Conservation (phyloP, 495 filamentous ascomycete species). For the Daldinia loculata region DNA sequence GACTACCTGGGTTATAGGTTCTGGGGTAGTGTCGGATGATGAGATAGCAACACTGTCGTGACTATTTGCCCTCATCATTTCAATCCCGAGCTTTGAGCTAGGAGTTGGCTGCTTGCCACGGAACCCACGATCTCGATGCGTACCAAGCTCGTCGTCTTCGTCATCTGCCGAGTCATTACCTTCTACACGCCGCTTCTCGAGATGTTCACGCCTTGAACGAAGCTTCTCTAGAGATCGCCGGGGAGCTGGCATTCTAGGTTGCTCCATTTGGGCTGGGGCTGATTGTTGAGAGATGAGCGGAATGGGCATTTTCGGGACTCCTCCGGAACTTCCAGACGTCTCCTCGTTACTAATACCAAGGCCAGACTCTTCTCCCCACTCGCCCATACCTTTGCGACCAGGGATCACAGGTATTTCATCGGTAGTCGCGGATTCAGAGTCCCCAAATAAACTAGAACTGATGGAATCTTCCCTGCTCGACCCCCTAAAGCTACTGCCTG, state of each 20-base stretch:
- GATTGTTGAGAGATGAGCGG: conserved; percentile 70
- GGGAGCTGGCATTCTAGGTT: conserved; percentile 58
- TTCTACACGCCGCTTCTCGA: conserved; percentile 78
- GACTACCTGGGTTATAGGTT: conserved; percentile 52
- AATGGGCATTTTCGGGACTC: conserved; percentile 53
- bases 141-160: conserved; percentile 88
- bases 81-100: conserved; percentile 84
- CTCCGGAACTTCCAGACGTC: conserved; percentile 41
- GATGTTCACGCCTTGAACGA: conserved; percentile 75
- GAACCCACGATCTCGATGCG: conserved; percentile 60
- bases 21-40: conserved; percentile 52
- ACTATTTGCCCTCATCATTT: conserved; percentile 97
- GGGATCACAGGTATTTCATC: conserved; percentile 82
- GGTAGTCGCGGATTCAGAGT: conserved; percentile 79
- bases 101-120: conserved; percentile 54
- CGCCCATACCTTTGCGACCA: conserved; percentile 71
- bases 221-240: conserved; percentile 82
- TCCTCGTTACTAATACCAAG: conserved; percentile 74
- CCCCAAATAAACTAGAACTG: conserved; percentile 84
- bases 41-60: conserved; percentile 77
- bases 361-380: conserved; percentile 74
- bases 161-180: conserved; percentile 89
- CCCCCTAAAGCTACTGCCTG: conserved; percentile 75
- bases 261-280: conserved; percentile 71
- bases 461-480: conserved; percentile 87